Conservation (phyloP, 208 protist species). For the Leishmania tarentolae region DNA sequence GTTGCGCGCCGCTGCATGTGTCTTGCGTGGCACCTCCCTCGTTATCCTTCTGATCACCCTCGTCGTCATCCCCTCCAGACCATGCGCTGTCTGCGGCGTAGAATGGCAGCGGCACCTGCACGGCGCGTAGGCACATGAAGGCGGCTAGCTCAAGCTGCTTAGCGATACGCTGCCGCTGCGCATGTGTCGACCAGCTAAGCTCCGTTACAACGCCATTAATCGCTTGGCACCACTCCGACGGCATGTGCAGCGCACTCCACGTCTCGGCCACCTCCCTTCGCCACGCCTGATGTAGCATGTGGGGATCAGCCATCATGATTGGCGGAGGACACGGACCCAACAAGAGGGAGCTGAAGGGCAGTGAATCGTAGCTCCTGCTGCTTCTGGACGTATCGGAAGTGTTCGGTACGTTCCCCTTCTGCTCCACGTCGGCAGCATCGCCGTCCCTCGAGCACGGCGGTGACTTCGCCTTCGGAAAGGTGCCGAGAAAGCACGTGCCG, state of each 20-base stretch:
- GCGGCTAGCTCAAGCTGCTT: constrained; percentile 69
- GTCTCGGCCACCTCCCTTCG: constrained; percentile 12
- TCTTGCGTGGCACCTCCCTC: background rate
- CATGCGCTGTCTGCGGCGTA: constrained; percentile 9
- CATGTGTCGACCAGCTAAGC: constrained; percentile 34
- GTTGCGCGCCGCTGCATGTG: background rate
- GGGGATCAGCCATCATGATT: background rate
- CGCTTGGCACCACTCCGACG: constrained; percentile 50
- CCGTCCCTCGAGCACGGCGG: background rate
- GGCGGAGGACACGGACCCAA: constrained; percentile 15
- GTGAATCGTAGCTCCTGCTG: background rate
- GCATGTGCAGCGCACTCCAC: constrained; percentile 39
- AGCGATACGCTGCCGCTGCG: constrained; percentile 24
- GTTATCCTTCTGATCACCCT: constrained; percentile 2
- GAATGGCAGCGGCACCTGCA: constrained; percentile 71
- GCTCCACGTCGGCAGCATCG: background rate
- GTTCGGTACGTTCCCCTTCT: background rate
- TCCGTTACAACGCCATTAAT: constrained; percentile 51
- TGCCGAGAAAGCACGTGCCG: constrained; percentile 36
- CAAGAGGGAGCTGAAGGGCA: constrained; percentile 26
- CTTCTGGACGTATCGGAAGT: background rate
- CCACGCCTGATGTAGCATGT: constrained; percentile 10
- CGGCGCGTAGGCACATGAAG: constrained; percentile 71
- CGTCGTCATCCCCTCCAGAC: constrained; percentile 12
- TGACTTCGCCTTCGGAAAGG: background rate